Conservation (phyloP, 352 stramenopile genomes). For the Phytopythium chamaehyphon region DNA sequence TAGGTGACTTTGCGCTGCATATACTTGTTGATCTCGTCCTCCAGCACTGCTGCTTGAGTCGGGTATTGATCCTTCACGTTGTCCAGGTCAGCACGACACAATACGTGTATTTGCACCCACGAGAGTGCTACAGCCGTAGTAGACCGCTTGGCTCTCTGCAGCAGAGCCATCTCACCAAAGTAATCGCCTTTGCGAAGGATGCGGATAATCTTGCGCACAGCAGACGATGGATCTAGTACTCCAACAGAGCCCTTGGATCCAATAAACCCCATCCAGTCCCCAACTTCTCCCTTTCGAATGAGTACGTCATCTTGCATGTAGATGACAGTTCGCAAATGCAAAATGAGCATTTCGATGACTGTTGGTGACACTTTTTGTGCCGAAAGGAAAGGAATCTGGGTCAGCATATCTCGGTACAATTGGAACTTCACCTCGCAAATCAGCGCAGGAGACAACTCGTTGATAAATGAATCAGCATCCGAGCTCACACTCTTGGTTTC, state of each 20-base stretch:
- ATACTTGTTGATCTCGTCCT: constrained; percentile 77
- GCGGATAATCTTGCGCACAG: constrained; percentile 45
- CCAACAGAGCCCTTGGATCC: constrained; percentile 63
- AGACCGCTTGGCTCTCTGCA: constrained; percentile 59
- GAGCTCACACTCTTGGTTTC: constrained; percentile 61
- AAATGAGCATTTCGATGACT: constrained; percentile 76
- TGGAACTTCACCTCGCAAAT: constrained; percentile 81
- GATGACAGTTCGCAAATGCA: constrained; percentile 64
- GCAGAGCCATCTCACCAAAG: constrained; percentile 71
- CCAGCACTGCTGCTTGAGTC: constrained; percentile 46
- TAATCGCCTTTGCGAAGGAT: constrained; percentile 72
- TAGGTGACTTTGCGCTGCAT: constrained; percentile 62
- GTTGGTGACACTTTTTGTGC: constrained; percentile 53
- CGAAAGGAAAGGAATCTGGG: constrained; percentile 73
- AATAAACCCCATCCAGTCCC: constrained; percentile 85
- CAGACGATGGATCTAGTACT: constrained; percentile 51
- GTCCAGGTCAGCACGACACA: constrained; percentile 54
- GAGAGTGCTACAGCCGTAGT: constrained; percentile 61
- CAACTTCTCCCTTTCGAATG: constrained; percentile 75
- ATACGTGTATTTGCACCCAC: constrained; percentile 75
- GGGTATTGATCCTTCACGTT: constrained; percentile 61
- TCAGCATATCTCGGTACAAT: constrained; percentile 75
- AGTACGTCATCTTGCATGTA: constrained; percentile 83
- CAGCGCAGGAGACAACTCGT: constrained; percentile 61
- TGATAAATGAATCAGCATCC: constrained; percentile 72